Base-by-base conservation (phyloP, 2,329 filamentous ascomycete genomes). In the Canariomyces notabilis region DNA sequence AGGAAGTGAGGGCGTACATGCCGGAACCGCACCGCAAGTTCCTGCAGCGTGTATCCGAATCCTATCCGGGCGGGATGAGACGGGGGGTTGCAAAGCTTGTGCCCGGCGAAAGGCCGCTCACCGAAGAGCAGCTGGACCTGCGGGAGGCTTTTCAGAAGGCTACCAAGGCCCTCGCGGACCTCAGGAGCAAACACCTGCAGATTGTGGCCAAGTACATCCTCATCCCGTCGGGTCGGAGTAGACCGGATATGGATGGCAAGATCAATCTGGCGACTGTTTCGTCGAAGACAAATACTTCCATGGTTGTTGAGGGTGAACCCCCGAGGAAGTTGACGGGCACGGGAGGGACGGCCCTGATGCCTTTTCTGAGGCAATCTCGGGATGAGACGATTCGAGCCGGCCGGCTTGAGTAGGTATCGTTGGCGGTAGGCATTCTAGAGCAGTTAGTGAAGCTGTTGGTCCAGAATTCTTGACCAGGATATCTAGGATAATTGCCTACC, bases 181-280 rank as follows among this genome's bases (percentile, higher is more conserved):
- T 96, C 59, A 76, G 91, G 45, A 86, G 91, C 63, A 89, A 86
- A 59, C 90, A 97, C 62, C 87, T 96, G 56, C 82, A 87, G 63
- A 87, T 97, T 48, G 90, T 96, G 3, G 87, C 87, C 26, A 77
- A 89, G 39, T 97, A 95, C 65, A 95, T 97, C 59, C 83, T 96
- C 55, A 71, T 93, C 44, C 89, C 89, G 19, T 85, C 85, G 0
- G 76, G 67, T 43, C 67, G 72, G 26, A n/a, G n/a, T n/a, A n/a
- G n/a, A n/a, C 47, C 42, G 33, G 50, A 47, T 18, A 35, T 36
- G 19, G 21, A 42, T 2, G 20, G 37, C 22, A 58, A 52, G 6
- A 61, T 63, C 48, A 76, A 76, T 48, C 56, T 76, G 42, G 70
- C 73, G 0, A 75, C 69, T 20, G 69, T 69, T 0, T 74, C 70